These are phyloP conservation scores for Erigeron philadelphicus DNA, from an alignment of 140 eudicot species.

Conservation along the genomic window DNA sequence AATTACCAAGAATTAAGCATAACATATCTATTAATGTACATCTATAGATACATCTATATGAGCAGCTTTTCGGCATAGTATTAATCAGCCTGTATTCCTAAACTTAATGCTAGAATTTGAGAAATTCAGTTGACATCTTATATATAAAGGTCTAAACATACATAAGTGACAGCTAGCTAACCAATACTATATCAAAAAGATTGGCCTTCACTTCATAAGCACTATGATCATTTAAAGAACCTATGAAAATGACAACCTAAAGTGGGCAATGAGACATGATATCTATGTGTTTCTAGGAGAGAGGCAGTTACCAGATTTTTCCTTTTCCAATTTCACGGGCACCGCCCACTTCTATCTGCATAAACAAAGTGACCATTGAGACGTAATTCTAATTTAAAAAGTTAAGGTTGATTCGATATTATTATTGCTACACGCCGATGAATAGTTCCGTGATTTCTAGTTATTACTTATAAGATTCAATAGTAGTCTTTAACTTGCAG, in stretches of 20 bases:
- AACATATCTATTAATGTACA: too few species aligned
- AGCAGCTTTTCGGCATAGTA: too few species aligned
- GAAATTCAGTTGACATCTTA: not conserved
- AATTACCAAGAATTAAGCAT: not conserved
- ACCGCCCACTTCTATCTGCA: not conserved
- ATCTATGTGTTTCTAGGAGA: not conserved
- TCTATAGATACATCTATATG: too few species aligned
- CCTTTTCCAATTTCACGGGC: not conserved
- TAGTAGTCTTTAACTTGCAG: conserved; percentile 50
- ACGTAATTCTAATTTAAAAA: not conserved
- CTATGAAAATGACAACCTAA: conserved; percentile 13
- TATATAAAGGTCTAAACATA: not conserved
- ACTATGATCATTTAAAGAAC: conserved; percentile 13
- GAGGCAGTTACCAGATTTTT: not conserved
- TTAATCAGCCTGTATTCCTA: too few species aligned
- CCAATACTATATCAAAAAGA: conserved; percentile 13
- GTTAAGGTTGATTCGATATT: not conserved
- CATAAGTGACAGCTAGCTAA: not conserved
- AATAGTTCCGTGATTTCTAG: too few species aligned
- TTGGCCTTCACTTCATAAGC: not conserved
- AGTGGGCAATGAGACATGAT: not conserved
- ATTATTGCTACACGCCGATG: not conserved
- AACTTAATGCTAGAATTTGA: not conserved
- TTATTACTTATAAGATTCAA: too few species aligned
- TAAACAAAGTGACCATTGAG: not conserved